These are phyloP conservation scores for Saposhnikovia divaricata DNA, from an alignment of 129 eudicot genomes.

Conservation along the genomic window DNA sequence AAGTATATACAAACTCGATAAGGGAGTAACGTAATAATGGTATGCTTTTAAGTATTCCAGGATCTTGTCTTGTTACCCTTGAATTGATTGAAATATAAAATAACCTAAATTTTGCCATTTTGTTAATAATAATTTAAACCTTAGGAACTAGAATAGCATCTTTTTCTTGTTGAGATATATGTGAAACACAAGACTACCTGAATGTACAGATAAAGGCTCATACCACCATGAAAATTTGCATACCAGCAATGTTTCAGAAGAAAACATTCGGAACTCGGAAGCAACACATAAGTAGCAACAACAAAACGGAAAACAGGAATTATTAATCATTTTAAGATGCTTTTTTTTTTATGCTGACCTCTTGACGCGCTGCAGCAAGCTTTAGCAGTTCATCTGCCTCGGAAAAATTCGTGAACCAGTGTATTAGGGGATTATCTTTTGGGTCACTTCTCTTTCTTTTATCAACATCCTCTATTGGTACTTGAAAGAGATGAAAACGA, in stretches of 20 bases:
- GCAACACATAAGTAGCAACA: neutral
- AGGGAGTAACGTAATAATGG: neutral
- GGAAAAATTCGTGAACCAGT: constrained; percentile 78
- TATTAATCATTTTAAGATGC: neutral
- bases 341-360: constrained; percentile 31
- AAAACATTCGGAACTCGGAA: neutral
- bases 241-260: neutral
- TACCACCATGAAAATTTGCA: neutral
- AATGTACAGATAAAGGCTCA: neutral
- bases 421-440: constrained; percentile 68
- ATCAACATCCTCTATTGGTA: constrained; percentile 53
- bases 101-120: neutral
- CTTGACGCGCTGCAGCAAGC: constrained; percentile 90
- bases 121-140: neutral
- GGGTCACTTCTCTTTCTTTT: constrained; percentile 60
- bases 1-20: neutral
- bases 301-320: neutral
- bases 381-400: constrained; percentile 81
- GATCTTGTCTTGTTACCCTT: neutral
- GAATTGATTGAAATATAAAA: neutral
- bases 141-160: neutral
- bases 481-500: constrained; percentile 15
- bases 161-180: neutral
- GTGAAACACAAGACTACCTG: neutral
- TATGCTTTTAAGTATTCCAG: neutral